Evolutionary conservation across 2,329 filamentous ascomycete species (phyloP), one percentile per base, ranked within the genome.

Genomic region (Knufia petricola): DNA sequence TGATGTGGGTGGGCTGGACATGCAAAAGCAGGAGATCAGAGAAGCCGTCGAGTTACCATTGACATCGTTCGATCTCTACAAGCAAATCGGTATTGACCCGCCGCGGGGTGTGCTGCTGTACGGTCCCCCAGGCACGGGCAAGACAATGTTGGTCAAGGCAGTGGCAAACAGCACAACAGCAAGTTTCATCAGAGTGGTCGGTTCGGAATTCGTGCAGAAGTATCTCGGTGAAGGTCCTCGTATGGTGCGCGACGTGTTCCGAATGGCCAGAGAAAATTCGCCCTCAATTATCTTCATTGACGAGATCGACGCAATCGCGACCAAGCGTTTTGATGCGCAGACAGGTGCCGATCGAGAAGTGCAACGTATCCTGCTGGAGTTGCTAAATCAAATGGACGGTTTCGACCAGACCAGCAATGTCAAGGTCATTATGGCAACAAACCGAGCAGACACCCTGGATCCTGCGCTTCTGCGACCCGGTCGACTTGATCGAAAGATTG

Each of bases 371-470:
- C 75, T 98, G 51, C 82, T 98, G 52, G 92, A 98, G 68, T 74
- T 98, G 58, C 82, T 98, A 56, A 98, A 98, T 73, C 92, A 98
- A 71, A 98, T 98, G 92, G 92, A 98, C 66, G 92, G 92, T 57
- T 98, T 98, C 73, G 92, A 98, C 68, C 92, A 98, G 70, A 95
- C 88, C 0, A 86, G 87, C 66, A 98, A 98, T 69, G 92, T 98
- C 70, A 98, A 98, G 75, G 92, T 98, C 66, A 98, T 98, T 72
- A 98, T 98, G 92, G 92, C 92, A 58, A 98, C 92, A 58, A 98
- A 98, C 75, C 85, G 92, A 66, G 90, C 92, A 57, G 92, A 96
- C 68, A 98, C 92, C 4, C 78, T 98, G 56, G 92, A 98, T 65
- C 92, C 92, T 13, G 92, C 92, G 36, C 77, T 98, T 53, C 79